Percentiles rank a stretch among this genome's conserved stretches.
Conservation (phyloP, 169 alveolate species). For the Cryptosporidium meleagridis region DNA sequence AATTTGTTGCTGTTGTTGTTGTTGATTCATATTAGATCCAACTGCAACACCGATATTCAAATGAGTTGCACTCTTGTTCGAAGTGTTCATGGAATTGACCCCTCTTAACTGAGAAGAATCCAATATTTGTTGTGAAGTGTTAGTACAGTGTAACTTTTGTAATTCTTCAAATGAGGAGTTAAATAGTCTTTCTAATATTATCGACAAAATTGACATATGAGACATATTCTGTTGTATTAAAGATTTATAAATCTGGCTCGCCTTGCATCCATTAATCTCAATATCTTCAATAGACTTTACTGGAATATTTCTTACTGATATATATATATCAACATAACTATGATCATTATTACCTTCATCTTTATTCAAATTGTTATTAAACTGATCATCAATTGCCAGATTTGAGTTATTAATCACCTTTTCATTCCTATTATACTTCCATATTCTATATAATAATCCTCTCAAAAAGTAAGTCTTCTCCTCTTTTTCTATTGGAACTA, state of each 20-base stretch:
- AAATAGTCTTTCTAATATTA: slow-evolving; percentile 32
- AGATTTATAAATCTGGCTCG: background rate
- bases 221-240: slow-evolving; percentile 2
- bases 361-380: background rate
- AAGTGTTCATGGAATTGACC: background rate
- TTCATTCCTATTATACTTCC: background rate
- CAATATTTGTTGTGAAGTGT: background rate
- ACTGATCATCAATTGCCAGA: background rate
- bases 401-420: background rate
- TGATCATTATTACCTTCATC: background rate
- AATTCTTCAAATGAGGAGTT: slow-evolving; percentile 41
- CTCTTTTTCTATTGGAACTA: slow-evolving; percentile 53
- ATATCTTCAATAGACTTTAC: slow-evolving; percentile 32
- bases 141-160: background rate
- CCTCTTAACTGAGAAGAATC: slow-evolving; percentile 1
- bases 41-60: background rate
- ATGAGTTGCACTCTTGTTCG: background rate
- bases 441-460: slow-evolving; percentile 44
- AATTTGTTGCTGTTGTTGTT: background rate
- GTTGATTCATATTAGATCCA: background rate
- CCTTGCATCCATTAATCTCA: slow-evolving; percentile 47
- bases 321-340: slow-evolving; percentile 20
- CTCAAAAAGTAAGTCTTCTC: slow-evolving; percentile 46
- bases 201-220: slow-evolving; percentile 43
- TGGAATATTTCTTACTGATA: slow-evolving; percentile 39